Base-by-base conservation (phyloP, 192 early-diverging fungal genomes). In the Rhizoclosmatium globosum region DNA sequence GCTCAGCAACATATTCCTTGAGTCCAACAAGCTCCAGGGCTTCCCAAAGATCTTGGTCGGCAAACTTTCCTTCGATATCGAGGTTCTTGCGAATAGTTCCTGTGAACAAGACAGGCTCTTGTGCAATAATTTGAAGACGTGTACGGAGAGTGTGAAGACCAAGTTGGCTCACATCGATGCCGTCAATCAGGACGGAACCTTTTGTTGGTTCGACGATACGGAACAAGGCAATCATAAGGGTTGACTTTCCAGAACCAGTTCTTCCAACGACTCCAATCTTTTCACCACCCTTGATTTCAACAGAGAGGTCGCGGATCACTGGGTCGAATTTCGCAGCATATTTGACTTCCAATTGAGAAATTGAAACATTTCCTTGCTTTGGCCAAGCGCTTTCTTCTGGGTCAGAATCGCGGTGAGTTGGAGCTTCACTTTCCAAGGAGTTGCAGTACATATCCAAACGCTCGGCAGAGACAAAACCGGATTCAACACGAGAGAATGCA, bases 21-120 rank as follows among this genome's bases (percentile, higher is more conserved):
- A 92, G 70, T 31, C 77, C 73, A 45, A 79, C 81, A 2, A 74
- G 48, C 61, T 83, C 82, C 9, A 88, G 79, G 0, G 84, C 87
- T 44, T 84, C 79, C 95, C 95, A 96, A 41, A 95, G 78, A 23
- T 90, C 88, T 2, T 84, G 73, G 78, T 96, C 95, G 0, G 84
- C 77, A 75, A 81, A 79, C 61, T 79, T 71, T 42, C 56, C 43
- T 89, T 4, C 4, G 4, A 95, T 94, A 81, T 96, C 95, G 19
- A 96, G 81, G 81, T 95, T 95, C 39, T 80, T 56, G 23, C 87
- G 78, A 64, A 88, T 43, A 19, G 68, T 73, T 19, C 84, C 83
- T 2, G 81, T 71, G 67, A 87, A 87, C 61, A 87, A 53, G n/a
- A 94, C 89, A 3, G 95, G 95, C 47, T 97, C 64, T 56, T 87